Base-by-base conservation (phyloP, 1,139 yeast genomes). In the Yamadazyma siamensis region DNA sequence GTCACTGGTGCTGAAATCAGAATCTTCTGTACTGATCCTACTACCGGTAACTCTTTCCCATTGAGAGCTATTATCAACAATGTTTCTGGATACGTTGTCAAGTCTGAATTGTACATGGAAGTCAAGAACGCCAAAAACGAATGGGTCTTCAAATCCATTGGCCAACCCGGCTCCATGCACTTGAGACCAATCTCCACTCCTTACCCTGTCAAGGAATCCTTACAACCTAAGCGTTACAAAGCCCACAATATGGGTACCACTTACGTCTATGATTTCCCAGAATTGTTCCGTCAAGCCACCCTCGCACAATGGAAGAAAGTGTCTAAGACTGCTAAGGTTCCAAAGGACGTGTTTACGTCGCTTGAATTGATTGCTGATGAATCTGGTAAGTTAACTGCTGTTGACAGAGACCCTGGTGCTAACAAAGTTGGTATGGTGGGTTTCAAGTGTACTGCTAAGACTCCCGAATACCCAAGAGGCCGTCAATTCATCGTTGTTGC, bases 201-300 rank as follows among this genome's bases (percentile, higher is more conserved):
- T 33, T 94, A 91, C 56, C 94, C 97, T 36, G 95, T 94, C 24
- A 91, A 91, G 71, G 98, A 91, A 65, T 89, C 95, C 65, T 75
- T 91, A 52, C 98, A 91, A 70, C 96, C 97, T 50, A 91, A 91
- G 65, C 88, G 98, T 67, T 94, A 94, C 71, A 86, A 84, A 69
- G 98, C 98, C 28, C 97, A 91, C 64, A 76, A 87, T 53, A 85
- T 91, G 91, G 98, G 98, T 43, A 91, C 98, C 12, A 89, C 98
- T 15, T 91, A 87, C 55, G 96, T 87, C 30, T 94, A 94, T 56
- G 98, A 91, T 62, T 94, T 91, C 91, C 98, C 98, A 31, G 98
- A 91, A 58, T 69, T 91, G 52, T 91, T 94, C 83, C 87, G 94
- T 52, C 97, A 91, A 69, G 95, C 96, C 21, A 75, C 86, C 29